Evolutionary conservation across 139 green algal species (phyloP), one percentile per base, ranked within the genome.

Genomic region (Micractinium sp.): DNA sequence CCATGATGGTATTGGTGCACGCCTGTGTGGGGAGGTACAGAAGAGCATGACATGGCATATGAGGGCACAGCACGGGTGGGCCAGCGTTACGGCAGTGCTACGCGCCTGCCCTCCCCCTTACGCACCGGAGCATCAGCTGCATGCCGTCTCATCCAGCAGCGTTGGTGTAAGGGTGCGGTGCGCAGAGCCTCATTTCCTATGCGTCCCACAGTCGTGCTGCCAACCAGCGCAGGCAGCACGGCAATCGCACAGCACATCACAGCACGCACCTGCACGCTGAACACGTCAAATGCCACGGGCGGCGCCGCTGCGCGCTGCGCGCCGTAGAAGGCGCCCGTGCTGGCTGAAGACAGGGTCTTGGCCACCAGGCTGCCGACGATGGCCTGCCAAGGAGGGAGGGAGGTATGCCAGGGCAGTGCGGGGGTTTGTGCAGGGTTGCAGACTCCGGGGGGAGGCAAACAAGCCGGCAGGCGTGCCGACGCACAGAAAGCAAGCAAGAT

Each of bases 281-380:
- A 99, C 14, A 99, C 95, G 84, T 99, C 97, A 35, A 99, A 92
- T 0, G 96, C 96, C 41, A 98, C 91, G 14, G 98, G 96, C 4
- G 90, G 92, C 74, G 93, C 75, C 71, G 66, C 76, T 20, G 67
- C 80, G 25, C 38, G 82, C 78, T 89, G 84, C 7, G 88, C 69
- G 38, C 83, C 74, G 47, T 86, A 88, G 20, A 96, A 96, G 3
- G 92, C 92, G 35, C 91, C 92, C 16, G 91, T 91, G 33, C 93
- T 91, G 53, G 95, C 92, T 41, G 90, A 92, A 23, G 95, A 93
- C 41, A 99, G 94, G 9, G 95, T 97, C 94, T 99, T 99, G 87
- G 93, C 95, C 60, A 99, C 96, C 74, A 99, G 93, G 15, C 94
- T 90, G 23, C 95, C 95, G 53, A 96, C 91, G 80, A 90, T 92